These are phyloP conservation scores for Talaromyces sp. DNA, from an alignment of 2,329 filamentous ascomycete species.

Conservation along the genomic window DNA sequence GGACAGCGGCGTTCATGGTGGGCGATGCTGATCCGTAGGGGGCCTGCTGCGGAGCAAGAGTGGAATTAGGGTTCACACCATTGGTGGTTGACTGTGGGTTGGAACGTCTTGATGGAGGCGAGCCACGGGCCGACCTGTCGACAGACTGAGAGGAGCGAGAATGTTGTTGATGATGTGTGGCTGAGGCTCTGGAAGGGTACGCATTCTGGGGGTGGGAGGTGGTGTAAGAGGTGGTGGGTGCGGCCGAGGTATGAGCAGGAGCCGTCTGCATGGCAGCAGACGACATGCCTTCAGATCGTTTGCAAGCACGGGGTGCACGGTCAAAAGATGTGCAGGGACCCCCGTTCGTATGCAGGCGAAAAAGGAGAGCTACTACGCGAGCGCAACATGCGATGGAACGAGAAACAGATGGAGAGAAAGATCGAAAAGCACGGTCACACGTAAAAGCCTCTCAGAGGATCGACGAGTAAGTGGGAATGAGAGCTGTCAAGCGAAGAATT, in stretches of 20 bases:
- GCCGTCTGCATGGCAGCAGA: conserved; percentile 61
- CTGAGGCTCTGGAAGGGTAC: conserved; percentile 28
- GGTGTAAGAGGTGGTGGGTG: conserved; percentile 31
- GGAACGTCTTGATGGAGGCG: conserved; percentile 30
- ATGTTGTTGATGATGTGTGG: conserved; percentile 25
- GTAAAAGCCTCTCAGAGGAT: conserved; percentile 9
- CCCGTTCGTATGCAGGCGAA: background rate
- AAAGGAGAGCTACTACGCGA: conserved; percentile 1
- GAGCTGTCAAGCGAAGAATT: background rate
- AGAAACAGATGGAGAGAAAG: background rate
- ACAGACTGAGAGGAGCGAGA: conserved; percentile 44
- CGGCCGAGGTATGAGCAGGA: conserved; percentile 50
- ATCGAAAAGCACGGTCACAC: background rate
- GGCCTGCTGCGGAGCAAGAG: conserved; percentile 26
- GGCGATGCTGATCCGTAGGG: conserved; percentile 29
- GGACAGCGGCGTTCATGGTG: conserved; percentile 43
- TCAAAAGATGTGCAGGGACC: conserved; percentile 14
- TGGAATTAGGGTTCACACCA: conserved; percentile 13
- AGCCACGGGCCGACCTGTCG: conserved; percentile 38
- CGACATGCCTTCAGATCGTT: conserved; percentile 50
- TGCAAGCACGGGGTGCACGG: conserved; percentile 13
- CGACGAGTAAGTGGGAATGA: background rate
- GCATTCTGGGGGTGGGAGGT: conserved; percentile 15
- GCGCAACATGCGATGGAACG: background rate
- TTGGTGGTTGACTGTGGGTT: conserved; percentile 15